phyloP scores from a whole-genome alignment of 2,329 filamentous ascomycete genomes.

The Didymella glomerata region DNA sequence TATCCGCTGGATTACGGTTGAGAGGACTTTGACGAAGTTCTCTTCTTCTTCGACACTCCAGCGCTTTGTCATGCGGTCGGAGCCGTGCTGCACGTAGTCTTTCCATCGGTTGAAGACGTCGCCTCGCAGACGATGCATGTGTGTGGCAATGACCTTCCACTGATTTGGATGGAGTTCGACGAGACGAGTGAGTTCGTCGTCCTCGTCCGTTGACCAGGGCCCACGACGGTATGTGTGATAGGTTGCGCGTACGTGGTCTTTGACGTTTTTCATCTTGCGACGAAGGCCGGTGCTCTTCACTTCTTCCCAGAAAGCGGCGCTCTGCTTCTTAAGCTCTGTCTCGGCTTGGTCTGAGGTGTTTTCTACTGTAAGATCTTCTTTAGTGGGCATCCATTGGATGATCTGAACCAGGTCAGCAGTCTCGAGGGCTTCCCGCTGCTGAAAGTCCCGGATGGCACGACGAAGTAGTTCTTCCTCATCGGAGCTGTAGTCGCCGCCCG shows the following conservation, averaged over 20 bases:
- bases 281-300: slow-evolving; percentile 42
- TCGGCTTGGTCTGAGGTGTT: slow-evolving; percentile 4
- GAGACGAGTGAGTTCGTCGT: slow-evolving; percentile 61
- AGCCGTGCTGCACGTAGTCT: slow-evolving; percentile 70
- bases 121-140: slow-evolving; percentile 67
- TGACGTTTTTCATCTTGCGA: slow-evolving; percentile 46
- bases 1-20: slow-evolving; percentile 61
- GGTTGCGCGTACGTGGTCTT: slow-evolving; percentile 63
- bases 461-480: slow-evolving; percentile 39
- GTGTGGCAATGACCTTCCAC: slow-evolving; percentile 69
- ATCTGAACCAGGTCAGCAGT: slow-evolving; percentile 31
- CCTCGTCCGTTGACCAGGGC: slow-evolving; percentile 69
- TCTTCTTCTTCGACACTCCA: slow-evolving; percentile 71
- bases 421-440: slow-evolving; percentile 28
- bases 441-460: slow-evolving; percentile 33
- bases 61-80: slow-evolving; percentile 59
- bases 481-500: slow-evolving; percentile 26
- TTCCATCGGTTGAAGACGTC: slow-evolving; percentile 76
- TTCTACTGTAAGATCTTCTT: slow-evolving; percentile 1
- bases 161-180: slow-evolving; percentile 61
- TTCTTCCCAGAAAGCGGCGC: slow-evolving; percentile 44
- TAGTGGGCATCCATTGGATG: slow-evolving; percentile 23
- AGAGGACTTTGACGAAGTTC: slow-evolving; percentile 62
- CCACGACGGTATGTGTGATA: slow-evolving; percentile 72
- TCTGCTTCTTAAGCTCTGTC: slow-evolving; percentile 23